Evolutionary conservation across 148 eudicot species (phyloP), one percentile per base, ranked within the genome.

Genomic region (Vaccinium corymbosum): DNA sequence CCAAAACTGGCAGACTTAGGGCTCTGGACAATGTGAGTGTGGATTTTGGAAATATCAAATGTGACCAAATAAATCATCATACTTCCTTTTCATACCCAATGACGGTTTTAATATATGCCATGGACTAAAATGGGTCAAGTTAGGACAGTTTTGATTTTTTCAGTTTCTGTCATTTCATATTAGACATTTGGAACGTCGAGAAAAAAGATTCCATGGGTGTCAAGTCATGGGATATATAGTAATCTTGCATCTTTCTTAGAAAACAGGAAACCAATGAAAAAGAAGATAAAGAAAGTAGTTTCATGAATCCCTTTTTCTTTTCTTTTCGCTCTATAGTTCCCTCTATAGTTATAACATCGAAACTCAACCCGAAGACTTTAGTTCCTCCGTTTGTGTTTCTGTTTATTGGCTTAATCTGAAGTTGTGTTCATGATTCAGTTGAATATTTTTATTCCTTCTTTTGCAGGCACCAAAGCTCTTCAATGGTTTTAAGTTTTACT

Each of bases 401-500:
- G 8, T n/a, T 49, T n/a, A 22, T 35, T 42, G 25, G 32, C n/a
- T 77, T 50, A 77, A 51, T n/a, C 49, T 29, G 6, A 14, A 53
- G 6, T 79, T 56, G 2, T 32, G 50, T 55, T 13, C 16, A 53
- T 46, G 38, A 25, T 84, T 50, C 52, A 10, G 66, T 17, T 49
- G 32, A 66, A 49, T 52, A 9, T 25, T 66, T 52, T 55, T 71
- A 17, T 22, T 49, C 79, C 56, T 25, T 48, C 46, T 76, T 15
- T 27, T 74, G 87, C 93, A 97, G 98, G 93, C 79, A 27, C 94
- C 93, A 71, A 91, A 91, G 90, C 95, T 97, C 64, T 97, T 94
- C 80, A 87, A 83, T 81, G 92, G 92, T 66, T 56, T 94, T 61
- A 85, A 84, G 15, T 94, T 97, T 78, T 83, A 83, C 49, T 92